Conservation (phyloP, 1,139 yeast species). For the Candida frijolesensis region DNA sequence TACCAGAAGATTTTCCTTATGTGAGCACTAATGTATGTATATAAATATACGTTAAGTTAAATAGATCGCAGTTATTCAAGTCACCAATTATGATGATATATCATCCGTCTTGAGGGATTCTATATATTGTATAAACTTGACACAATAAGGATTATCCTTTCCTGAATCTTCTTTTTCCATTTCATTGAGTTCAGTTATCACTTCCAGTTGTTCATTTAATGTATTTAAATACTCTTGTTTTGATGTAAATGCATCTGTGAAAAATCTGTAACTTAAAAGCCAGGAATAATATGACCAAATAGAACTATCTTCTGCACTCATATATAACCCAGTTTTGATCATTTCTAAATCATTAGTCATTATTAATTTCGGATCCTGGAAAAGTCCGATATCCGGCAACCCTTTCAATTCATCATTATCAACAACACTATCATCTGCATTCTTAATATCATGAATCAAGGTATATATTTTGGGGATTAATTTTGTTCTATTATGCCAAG, state of each 20-base stretch:
- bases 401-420: conserved; percentile 21
- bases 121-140: conserved; percentile 54
- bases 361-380: conserved; percentile 33
- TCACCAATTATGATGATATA: no score
- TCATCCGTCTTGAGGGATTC: conserved; percentile 21
- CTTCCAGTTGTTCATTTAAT: conserved; percentile 39
- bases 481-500: conserved; percentile 90
- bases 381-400: conserved; percentile 16
- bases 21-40: conserved; percentile 28
- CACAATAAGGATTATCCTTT: conserved; percentile 69
- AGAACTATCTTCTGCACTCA: conserved; percentile 93
- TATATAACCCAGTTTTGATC: conserved; percentile 81
- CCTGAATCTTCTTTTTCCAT: conserved; percentile 58
- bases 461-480: conserved; percentile 57
- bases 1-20: conserved; percentile 25
- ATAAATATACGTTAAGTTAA: neutral
- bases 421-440: no score
- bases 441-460: conserved; percentile 21
- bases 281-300: conserved; percentile 89
- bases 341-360: conserved; percentile 63
- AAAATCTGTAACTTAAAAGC: conserved; percentile 63
- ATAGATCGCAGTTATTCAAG: neutral
- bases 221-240: conserved; percentile 26
- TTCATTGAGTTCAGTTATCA: conserved; percentile 57
- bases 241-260: conserved; percentile 34